Conservation (phyloP, 1,284 basidiomycete genomes). For the Phellinidium pouzarii region DNA sequence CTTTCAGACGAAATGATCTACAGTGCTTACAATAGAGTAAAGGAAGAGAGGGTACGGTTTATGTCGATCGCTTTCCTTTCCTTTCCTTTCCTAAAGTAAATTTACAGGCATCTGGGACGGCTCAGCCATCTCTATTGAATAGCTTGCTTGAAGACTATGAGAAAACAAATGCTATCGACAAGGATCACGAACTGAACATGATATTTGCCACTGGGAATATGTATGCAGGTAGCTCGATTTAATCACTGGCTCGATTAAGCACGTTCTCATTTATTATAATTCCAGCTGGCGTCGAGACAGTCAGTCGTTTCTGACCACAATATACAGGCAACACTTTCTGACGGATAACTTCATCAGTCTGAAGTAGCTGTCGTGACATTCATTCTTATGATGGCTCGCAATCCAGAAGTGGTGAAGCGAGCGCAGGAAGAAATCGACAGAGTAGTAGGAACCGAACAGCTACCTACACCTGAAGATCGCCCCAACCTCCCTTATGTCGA, state of each 20-base stretch:
- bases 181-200: not conserved
- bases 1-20: constrained; percentile 5
- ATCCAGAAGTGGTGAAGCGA: constrained; percentile 42
- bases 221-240: not conserved
- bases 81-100: not conserved
- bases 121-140: not conserved
- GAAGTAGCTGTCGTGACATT: constrained; percentile 45
- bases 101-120: not conserved
- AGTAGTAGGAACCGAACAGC: constrained; percentile 51
- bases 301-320: not conserved
- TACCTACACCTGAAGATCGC: constrained; percentile 57
- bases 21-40: not conserved
- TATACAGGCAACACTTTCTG: not conserved
- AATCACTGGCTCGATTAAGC: not conserved
- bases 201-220: not conserved
- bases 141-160: not conserved
- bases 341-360: constrained; percentile 28
- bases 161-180: not conserved
- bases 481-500: constrained; percentile 52
- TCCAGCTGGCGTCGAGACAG: constrained; percentile 13
- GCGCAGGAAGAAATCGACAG: constrained; percentile 60
- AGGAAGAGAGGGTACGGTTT: constrained; percentile 4
- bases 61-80: not conserved
- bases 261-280: not conserved
- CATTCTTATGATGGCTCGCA: constrained; percentile 47